Conservation (phyloP, 139 green algal species). For the Chlorella vulgaris region DNA sequence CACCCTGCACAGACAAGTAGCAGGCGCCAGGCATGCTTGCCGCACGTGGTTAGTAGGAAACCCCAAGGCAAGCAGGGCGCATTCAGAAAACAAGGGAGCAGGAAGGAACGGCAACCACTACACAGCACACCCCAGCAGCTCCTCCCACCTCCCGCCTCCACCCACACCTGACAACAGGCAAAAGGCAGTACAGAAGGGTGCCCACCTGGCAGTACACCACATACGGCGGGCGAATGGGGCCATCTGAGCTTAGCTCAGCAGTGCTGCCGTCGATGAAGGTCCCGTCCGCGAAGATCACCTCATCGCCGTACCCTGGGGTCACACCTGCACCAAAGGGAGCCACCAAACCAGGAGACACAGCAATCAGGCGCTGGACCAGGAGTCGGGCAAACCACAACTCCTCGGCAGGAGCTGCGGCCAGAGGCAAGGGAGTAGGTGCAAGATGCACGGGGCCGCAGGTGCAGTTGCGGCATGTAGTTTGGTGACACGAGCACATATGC, state of each 20-base stretch:
- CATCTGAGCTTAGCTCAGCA: constrained; percentile 89
- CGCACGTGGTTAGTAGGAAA: neutral
- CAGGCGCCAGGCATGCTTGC: neutral
- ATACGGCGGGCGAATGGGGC: constrained; percentile 88
- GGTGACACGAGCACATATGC: too few species aligned
- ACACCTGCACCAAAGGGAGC: constrained; percentile 62
- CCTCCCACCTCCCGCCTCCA: too few species aligned
- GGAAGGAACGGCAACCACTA: too few species aligned
- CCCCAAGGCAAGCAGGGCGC: too few species aligned
- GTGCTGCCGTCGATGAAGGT: constrained; percentile 97
- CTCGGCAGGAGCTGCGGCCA: neutral
- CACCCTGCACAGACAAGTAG: constrained; percentile 55
- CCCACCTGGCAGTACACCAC: constrained; percentile 85
- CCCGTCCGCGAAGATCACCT: constrained; percentile 95
- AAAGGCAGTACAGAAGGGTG: too few species aligned
- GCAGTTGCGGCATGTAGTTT: too few species aligned
- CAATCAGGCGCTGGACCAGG: neutral
- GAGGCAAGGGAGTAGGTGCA: neutral
- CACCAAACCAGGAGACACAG: neutral
- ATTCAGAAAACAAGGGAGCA: too few species aligned
- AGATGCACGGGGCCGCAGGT: neutral
- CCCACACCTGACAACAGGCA: too few species aligned
- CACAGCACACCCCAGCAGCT: too few species aligned
- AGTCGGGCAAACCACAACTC: neutral
- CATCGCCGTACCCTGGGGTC: constrained; percentile 89